Evolutionary conservation across 1,284 basidiomycete species (phyloP).

Genomic region (Cryptococcus floricola): DNA sequence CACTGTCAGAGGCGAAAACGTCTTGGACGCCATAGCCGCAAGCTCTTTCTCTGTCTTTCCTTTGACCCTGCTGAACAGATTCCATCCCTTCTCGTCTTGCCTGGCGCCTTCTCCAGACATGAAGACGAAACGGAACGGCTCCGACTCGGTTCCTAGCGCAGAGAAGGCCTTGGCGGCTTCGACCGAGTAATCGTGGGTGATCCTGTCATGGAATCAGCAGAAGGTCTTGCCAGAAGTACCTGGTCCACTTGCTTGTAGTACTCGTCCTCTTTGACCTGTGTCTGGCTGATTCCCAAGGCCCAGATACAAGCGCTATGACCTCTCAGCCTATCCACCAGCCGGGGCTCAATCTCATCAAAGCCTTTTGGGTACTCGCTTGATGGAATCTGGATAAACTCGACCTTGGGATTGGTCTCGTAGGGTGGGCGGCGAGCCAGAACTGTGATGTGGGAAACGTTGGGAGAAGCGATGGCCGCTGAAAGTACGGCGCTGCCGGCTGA

Average conservation of each 20-base stretch:
- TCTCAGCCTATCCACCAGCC: slow-evolving; percentile 14
- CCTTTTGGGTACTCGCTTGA: slow-evolving; percentile 22
- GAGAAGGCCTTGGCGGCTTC: slow-evolving; percentile 19
- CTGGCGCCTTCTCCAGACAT: slow-evolving; percentile 27
- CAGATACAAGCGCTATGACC: slow-evolving; percentile 24
- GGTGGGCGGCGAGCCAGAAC: slow-evolving; percentile 28
- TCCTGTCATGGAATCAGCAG: slow-evolving; percentile 5
- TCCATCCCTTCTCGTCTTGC: slow-evolving; percentile 15
- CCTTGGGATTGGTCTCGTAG: slow-evolving; percentile 11
- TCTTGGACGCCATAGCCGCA: slow-evolving; percentile 3
- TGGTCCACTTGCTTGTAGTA: slow-evolving; percentile 26
- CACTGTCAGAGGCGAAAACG: slow-evolving; percentile 18
- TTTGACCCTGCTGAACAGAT: slow-evolving; percentile 24
- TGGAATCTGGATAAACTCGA: slow-evolving; percentile 23
- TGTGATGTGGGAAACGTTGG: slow-evolving; percentile 20
- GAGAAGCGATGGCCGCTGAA: slow-evolving; percentile 24
- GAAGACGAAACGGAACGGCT: slow-evolving; percentile 32
- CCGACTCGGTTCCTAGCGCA: slow-evolving; percentile 15
- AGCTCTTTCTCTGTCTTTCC: slow-evolving; percentile 26
- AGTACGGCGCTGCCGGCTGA: slow-evolving; percentile 27
- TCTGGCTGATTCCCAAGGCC: slow-evolving; percentile 33
- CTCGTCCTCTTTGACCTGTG: slow-evolving; percentile 25
- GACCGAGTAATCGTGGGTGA: slow-evolving; percentile 33
- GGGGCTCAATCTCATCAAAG: slow-evolving; percentile 20
- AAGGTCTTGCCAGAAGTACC: background rate